Conservation (phyloP, 257 asterid species). For the Scutellaria baicalensis region DNA sequence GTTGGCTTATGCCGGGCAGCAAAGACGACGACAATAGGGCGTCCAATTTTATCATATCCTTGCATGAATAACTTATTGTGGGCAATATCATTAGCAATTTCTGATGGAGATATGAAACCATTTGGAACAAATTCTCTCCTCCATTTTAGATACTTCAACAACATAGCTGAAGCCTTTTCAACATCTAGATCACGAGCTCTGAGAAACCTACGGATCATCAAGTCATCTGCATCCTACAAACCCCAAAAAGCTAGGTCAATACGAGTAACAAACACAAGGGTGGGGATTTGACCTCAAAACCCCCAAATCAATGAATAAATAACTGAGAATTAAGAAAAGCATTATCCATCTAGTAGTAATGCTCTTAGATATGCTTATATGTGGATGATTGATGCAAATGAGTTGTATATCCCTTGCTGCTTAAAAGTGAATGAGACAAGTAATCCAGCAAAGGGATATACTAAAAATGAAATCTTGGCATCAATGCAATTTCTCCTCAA, state of each 20-base stretch:
- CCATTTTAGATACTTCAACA: constrained; percentile 73
- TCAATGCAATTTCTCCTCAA: neutral
- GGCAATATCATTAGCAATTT: constrained; percentile 53
- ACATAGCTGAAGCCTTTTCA: constrained; percentile 72
- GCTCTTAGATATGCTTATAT: neutral
- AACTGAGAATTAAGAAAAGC: neutral
- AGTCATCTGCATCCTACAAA: constrained; percentile 65
- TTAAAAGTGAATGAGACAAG: neutral
- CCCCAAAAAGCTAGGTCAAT: neutral
- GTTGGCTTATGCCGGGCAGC: constrained; percentile 69
- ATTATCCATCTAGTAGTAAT: neutral
- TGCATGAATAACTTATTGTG: constrained; percentile 78
- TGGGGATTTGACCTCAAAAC: neutral
- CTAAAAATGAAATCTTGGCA: neutral
- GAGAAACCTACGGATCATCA: constrained; percentile 74
- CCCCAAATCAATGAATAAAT: neutral
- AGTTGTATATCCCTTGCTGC: neutral
- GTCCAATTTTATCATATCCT: constrained; percentile 71
- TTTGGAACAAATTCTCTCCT: constrained; percentile 61
- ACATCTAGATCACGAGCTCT: constrained; percentile 90
- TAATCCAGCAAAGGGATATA: neutral
- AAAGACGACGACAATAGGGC: constrained; percentile 55
- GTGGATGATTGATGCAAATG: neutral
- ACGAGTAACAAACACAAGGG: neutral
- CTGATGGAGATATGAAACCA: constrained; percentile 46